phyloP scores from a whole-genome alignment of 164 flowering plant species.

The Protea cynaroides region DNA sequence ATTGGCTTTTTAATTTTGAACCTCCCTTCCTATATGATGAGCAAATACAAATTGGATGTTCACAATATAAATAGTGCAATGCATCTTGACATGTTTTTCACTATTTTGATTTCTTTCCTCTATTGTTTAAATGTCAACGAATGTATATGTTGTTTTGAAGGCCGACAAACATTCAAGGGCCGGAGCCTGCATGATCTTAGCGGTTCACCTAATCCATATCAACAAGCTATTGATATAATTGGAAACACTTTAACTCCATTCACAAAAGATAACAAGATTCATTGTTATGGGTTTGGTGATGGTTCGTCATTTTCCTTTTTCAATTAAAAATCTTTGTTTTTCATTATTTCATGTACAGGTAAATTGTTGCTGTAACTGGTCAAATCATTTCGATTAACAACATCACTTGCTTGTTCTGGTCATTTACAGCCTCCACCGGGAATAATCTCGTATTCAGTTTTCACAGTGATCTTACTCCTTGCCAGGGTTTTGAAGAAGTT shows the following conservation, averaged over 20 bases:
- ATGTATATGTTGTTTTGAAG: constrained; percentile 31
- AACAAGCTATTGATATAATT: constrained; percentile 62
- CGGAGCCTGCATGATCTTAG: constrained; percentile 59
- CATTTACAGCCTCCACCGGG: constrained; percentile 50
- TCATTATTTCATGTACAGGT: too few relatives aligned
- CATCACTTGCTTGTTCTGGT: neutral
- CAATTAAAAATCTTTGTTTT: neutral
- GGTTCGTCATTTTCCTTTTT: constrained; percentile 28
- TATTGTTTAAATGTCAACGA: constrained; percentile 8
- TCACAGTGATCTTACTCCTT: constrained; percentile 51
- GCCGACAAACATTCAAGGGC: constrained; percentile 50
- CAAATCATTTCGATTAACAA: too few relatives aligned
- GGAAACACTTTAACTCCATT: constrained; percentile 78
- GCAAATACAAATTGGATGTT: too few relatives aligned
- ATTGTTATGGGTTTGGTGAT: constrained; percentile 84
- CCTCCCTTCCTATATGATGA: too few relatives aligned
- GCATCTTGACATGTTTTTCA: neutral
- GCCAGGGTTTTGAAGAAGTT: constrained; percentile 82
- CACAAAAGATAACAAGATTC: constrained; percentile 74
- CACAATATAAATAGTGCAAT: too few relatives aligned
- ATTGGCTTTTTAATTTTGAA: too few relatives aligned
- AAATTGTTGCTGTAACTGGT: too few relatives aligned
- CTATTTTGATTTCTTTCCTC: neutral
- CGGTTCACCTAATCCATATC: too few relatives aligned
- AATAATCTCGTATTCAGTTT: too few relatives aligned